Evolutionary conservation across 2,329 filamentous ascomycete species (phyloP), one percentile per base, ranked within the genome.

Genomic region (Fusarium lyarnte): DNA sequence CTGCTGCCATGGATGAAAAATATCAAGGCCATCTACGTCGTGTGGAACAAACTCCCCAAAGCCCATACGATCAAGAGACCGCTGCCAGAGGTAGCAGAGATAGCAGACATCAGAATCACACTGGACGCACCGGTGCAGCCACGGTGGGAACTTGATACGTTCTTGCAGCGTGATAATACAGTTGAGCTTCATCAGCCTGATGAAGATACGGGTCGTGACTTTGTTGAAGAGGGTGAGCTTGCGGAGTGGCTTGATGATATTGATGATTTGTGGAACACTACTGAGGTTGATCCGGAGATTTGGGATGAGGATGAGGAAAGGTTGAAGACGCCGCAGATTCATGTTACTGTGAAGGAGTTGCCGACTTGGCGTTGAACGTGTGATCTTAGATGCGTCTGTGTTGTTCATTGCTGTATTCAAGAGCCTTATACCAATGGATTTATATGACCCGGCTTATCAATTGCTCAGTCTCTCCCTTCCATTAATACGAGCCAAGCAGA

Each of bases 31-130:
- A 43, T 80, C 23, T 74, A 67, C 21, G 60, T 67, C 23, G 41
- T 80, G 23, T 79, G 77, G 77, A 75, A 73, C 25, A 19, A 61
- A 23, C 51, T 75, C 27, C 78, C 75, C 8, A 52, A 51, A 11
- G 41, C 27, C 6, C 33, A 35, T n/a, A 46, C 19, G 21, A 43
- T 33, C 31, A n/a, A 36, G 10, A 19, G 14, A 8, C 27, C 31
- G 16, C 9, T 47, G 19, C 39, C 53, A 13, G 29, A 45, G 2
- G 23, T 35, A n/a, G 43, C 45, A 19, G 23, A 41, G 7, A 19
- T 42, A 19, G 43, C 45, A n/a, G 27, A 41, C 2, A 14, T 39
- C 42, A 21, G 19, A 12, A 42, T 25, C 27, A 31, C 36, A 10
- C 14, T 33, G 21, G 23, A 43, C 17, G 35, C 42, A 9, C 53